Base-by-base conservation (phyloP, 2,329 filamentous ascomycete genomes). In the Tolypocladium guangdongense region DNA sequence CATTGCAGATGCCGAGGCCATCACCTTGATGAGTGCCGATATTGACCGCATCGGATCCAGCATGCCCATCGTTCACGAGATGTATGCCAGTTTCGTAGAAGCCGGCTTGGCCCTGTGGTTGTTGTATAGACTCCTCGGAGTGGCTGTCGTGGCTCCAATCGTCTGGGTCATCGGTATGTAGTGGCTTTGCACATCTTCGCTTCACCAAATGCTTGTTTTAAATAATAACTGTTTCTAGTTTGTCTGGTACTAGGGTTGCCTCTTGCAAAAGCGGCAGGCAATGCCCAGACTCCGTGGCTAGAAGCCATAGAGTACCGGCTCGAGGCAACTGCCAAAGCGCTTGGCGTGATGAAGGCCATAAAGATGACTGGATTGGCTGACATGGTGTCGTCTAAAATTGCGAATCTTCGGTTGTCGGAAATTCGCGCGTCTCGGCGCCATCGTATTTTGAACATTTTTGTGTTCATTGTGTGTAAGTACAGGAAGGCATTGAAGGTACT, bases 11-110 rank as follows among this genome's bases (percentile, higher is more conserved):
- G 56, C 54, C 7, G 56, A 57, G 45, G 54, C 56, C 24, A 56
- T 57, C n/a, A 75, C 71, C 1, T 59, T 75, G 16, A 75, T 76
- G 70, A 72, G 67, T 45, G 69, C 71, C 6, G 73, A 75, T 50
- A 67, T 76, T 27, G 71, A 73, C 43, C 57, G 60, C 14, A 65
- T 71, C 35, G 59, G 58, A 0, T 51, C 56, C 20, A 60, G 64
- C 32, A 53, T 68, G 49, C 50, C 59, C 1, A 50, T 59, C 20
- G 53, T 70, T 3, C 63, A 69, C 56, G 69, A 69, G 35, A 54
- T 66, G 2, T 72, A 70, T 62, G 64, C 69, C 11, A 61, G 63
- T 35, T 32, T 66, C 0, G 56, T 72, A 22, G 69, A 73, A 45
- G 54, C 71, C 22, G 60, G 52, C 4, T 49, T 73, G 24, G 65